Evolutionary conservation across 2,329 filamentous ascomycete species (phyloP).

Genomic region (Aspergillus felis): DNA sequence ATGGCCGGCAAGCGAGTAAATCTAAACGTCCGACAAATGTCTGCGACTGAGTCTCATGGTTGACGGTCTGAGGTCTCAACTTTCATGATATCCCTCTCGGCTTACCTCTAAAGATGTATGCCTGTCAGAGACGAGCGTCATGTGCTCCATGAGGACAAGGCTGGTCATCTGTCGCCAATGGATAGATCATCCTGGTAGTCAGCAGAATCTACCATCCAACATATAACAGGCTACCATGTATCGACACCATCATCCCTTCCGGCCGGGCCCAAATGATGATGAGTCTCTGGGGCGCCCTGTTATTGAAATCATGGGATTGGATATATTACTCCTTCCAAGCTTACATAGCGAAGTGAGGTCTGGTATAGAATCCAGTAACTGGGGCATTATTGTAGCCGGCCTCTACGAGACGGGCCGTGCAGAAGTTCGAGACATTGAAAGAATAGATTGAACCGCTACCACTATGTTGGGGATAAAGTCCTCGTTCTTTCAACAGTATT

Average conservation of each 20-base stretch:
- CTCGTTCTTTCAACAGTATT: neutral
- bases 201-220: neutral
- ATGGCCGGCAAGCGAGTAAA: constrained; percentile 86
- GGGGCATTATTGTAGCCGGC: neutral
- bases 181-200: neutral
- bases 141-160: neutral
- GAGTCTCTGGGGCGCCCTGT: too few species aligned
- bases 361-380: neutral
- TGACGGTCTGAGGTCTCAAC: neutral
- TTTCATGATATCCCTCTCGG: neutral
- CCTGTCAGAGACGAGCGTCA: neutral
- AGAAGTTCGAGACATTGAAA: neutral
- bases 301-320: neutral
- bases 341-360: neutral
- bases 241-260: neutral
- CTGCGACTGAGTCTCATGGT: constrained; percentile 41
- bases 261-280: neutral
- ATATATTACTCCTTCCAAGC: neutral
- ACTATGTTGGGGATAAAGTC: neutral
- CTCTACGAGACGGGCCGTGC: neutral
- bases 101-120: neutral
- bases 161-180: too few species aligned
- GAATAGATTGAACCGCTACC: neutral
- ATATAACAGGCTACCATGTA: neutral
- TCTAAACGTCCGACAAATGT: constrained; percentile 87